A percentile compares a stretch with the other conserved stretches of the same genome.
phyloP scores from a whole-genome alignment of 2,329 filamentous ascomycete genomes.

The Fusarium torreyae region DNA sequence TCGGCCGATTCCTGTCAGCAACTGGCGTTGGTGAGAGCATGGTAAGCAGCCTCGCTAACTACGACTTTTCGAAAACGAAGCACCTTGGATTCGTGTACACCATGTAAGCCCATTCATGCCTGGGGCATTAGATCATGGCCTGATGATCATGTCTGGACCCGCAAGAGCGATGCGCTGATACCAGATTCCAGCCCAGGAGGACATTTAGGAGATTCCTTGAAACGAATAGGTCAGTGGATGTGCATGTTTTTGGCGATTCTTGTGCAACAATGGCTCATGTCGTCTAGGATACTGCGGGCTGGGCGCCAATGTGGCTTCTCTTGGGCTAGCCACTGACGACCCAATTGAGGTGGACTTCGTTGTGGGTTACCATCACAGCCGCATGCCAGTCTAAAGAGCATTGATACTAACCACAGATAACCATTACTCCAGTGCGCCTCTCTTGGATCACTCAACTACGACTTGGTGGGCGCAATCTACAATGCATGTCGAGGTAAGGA shows the following conservation, averaged over 20 bases:
- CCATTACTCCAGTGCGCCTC: conserved; percentile 76
- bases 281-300: conserved; percentile 80
- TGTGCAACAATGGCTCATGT: conserved; percentile 45
- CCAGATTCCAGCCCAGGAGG: conserved; percentile 54
- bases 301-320: conserved; percentile 73
- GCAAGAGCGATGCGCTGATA: conserved; percentile 34
- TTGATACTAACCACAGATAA: conserved; percentile 38
- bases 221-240: conserved; percentile 52
- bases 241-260: conserved; percentile 21
- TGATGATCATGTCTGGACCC: conserved; percentile 17
- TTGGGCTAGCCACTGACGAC: conserved; percentile 71
- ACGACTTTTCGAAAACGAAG: conserved; percentile 84
- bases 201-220: conserved; percentile 51
- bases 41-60: conserved; percentile 77
- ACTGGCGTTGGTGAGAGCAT: conserved; percentile 76
- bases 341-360: conserved; percentile 81
- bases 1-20: conserved; percentile 78
- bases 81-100: conserved; percentile 87
- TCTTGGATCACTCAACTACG: conserved; percentile 80
- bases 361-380: conserved; percentile 60
- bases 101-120: conserved; percentile 69
- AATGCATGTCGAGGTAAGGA: conserved; percentile 67
- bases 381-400: conserved; percentile 29
- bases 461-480: conserved; percentile 73
- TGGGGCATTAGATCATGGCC: conserved; percentile 9